Evolutionary conservation across 2,329 filamentous ascomycete genomes (phyloP), one percentile per base, ranked within the genome.

Genomic region (Fusarium sp.): DNA sequence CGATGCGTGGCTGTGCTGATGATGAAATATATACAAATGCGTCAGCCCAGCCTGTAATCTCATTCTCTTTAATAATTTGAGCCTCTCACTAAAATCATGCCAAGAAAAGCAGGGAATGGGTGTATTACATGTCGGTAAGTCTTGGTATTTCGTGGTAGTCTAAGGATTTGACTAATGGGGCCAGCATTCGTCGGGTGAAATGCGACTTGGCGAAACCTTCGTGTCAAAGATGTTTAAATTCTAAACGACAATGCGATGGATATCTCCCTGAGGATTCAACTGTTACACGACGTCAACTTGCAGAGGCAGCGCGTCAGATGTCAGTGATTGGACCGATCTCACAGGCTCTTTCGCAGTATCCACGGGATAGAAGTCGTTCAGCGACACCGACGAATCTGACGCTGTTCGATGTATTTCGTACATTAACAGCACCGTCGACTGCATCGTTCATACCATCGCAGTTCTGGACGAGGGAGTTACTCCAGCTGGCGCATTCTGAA

Each of bases 391-490:
- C 75, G 12, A 65, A 67, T 9, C 32, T 73, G 19, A 75, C 73
- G 8, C 52, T 78, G 2, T 83, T 83, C 28, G 82, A 83, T 64
- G 78, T 82, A 57, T 83, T 83, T 73, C 79, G 82, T 4, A 74
- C 75, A 32, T 64, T 78, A 19, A 82, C 82, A 1, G 79, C 74
- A 1, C 73, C 78, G 2, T 76, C 76, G 8, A 80, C 80, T 15
- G 74, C 69, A 4, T 60, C 72, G 1, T 77, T 80, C 30, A 75
- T 80, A 40, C 78, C 78, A 4, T 80, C 80, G 3, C 61, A 71
- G 9, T 83, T 83, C 53, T 83, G 81, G 82, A 76, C 72, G 13
- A 64, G 68, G 12, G 74, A 78, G 13, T 40, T 82, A 7, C 70
- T 83, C 2, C 81, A 82, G 74, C 69, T 81, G 5, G 80, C 82